Base-by-base conservation (phyloP, 2,329 filamentous ascomycete genomes). In the Ceratocystis destructans region DNA sequence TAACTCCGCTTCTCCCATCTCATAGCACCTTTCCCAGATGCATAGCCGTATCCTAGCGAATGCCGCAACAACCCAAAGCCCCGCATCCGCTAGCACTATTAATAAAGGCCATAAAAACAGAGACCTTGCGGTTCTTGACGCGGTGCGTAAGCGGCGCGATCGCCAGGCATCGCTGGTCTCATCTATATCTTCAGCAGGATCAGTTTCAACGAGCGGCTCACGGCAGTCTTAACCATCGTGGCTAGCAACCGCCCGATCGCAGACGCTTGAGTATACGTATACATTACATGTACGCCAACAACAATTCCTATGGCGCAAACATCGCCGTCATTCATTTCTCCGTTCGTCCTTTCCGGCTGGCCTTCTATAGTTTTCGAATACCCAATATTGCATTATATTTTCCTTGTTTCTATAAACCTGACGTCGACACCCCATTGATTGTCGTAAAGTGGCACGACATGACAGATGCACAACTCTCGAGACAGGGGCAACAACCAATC, bases 11-110 rank as follows among this genome's bases (percentile, higher is more conserved):
- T 22, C 15, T 50, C 20, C 17, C n/a, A 15, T 7, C 28, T n/a
- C 15, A 44, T 46, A 63, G 62, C 62, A 63, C 22, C 31, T 63
- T 20, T 44, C 62, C 8, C 45, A 50, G 33, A 63, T 63, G 45
- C 44, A 17, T 3, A 50, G 31, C 22, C 44, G 62, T 4, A 63
- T 63, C 22, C 2, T 31, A 28, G 45, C 62, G 4, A 48, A 48
- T 22, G 45, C n/a, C 3, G 31, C 22, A 5, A 5, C 45, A 17
- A 22, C n/a, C 7, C 44, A 63, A 48, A 7, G 25, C 1, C 17
- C 45, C 5, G 25, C 62, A 20, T 10, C 25, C 25, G 22, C 45
- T 63, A 28, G 45, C n/a, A 25, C 28, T 28, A 53, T 5, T 15
- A 50, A 6, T 5, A 44, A 31, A 37, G 37, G 62, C 62, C 62